Evolutionary conservation across 2,329 filamentous ascomycete genomes (phyloP), one percentile per base, ranked within the genome.

Genomic region (Colletotrichum brevisporum): DNA sequence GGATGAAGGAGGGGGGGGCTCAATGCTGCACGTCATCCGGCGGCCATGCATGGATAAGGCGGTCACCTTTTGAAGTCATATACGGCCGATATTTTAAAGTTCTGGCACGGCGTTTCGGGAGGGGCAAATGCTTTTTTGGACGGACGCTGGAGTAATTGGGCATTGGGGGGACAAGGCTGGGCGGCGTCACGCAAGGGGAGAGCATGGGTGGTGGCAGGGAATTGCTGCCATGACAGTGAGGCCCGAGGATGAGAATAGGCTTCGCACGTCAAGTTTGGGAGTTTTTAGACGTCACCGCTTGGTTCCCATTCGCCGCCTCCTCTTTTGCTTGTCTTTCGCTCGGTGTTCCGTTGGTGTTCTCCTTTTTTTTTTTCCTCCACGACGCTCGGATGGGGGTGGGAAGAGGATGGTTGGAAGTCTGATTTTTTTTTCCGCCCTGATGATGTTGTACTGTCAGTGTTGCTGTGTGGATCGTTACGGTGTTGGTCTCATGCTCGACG

Each of bases 201-300:
- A 36, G 31, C 31, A 36, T 2, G 10, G 31, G 31, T 10, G 31
- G 10, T 36, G 31, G 31, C 31, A 36, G 31, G 31, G 31, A 36
- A 36, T 8, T 10, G 31, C 31, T 36, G 9, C 31, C 31, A 36
- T 3, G 31, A 45, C 24, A 16, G 50, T 36, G 18, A 21, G 13
- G 41, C 62, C 43, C 26, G 26, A 48, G 47, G 41, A 53, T 10
- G 21, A 26, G 26, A 47, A 31, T 51, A 54, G 50, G 47, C 48
- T 55, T n/a, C 39, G 18, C 41, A 58, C 31, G 54, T 59, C 53
- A 48, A 50, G 39, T 41, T 43, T 50, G n/a, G 63, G 48, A 47
- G 31, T 36, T 12, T 36, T 48, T 57, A 64, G 60, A 58, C 65
- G 60, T 68, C 65, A 64, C 60, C 5, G 43, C 26, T 39, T 24